Evolutionary conservation across 192 early-diverging fungal genomes (phyloP).

Genomic region (Coemansia javaensis): DNA sequence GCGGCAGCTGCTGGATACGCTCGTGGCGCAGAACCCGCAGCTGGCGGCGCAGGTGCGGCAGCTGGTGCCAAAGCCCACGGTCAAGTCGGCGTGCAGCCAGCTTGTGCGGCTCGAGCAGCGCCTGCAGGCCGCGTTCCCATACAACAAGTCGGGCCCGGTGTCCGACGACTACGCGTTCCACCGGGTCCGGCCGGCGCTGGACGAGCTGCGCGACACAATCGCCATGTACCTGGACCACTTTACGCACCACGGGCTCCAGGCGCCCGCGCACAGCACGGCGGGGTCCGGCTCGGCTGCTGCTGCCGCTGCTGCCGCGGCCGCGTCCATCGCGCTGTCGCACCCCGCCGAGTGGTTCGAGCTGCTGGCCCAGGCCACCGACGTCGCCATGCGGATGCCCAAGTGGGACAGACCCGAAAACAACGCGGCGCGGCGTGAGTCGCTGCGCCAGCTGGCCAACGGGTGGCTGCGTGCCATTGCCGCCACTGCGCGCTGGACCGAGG

Average conservation of each 20-base stretch:
- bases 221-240: constrained; percentile 73
- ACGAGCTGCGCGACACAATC: constrained; percentile 70
- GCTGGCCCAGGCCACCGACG: constrained; percentile 67
- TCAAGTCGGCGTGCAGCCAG: constrained; percentile 63
- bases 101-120: constrained; percentile 66
- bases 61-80: constrained; percentile 80
- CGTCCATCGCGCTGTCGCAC: constrained; percentile 40
- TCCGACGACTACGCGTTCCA: constrained; percentile 88
- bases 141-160: constrained; percentile 70
- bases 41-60: constrained; percentile 65
- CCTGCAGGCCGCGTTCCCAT: constrained; percentile 77
- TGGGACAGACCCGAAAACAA: constrained; percentile 76
- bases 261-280: no score
- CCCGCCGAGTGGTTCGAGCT: constrained; percentile 70
- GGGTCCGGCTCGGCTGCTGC: not conserved
- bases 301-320: no score
- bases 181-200: constrained; percentile 70
- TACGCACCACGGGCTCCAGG: constrained; percentile 63
- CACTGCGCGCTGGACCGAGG: constrained; percentile 63
- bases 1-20: constrained; percentile 63
- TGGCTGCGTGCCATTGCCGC: constrained; percentile 76
- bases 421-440: constrained; percentile 58
- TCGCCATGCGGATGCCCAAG: constrained; percentile 71
- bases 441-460: constrained; percentile 62
- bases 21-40: constrained; percentile 69